Evolutionary conservation across 2,329 filamentous ascomycete species (phyloP), one percentile per base, ranked within the genome.

Genomic region (Onygenales sp.): DNA sequence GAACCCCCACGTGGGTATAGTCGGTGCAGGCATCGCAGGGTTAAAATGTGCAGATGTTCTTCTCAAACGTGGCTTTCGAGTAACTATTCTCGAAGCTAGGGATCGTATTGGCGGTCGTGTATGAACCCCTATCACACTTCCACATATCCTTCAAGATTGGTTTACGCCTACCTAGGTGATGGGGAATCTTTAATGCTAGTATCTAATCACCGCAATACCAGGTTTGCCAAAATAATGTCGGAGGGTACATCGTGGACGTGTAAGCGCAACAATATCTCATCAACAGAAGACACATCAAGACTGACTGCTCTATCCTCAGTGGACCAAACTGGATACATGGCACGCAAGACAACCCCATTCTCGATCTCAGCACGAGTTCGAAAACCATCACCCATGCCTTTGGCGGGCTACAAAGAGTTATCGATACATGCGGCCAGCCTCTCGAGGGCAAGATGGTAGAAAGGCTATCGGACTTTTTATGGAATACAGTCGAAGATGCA

Each of bases 321-420:
- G 81, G 81, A 2, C 78, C 82, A 0, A 84, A 84, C 58, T 84
- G 81, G 81, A 83, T 84, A 49, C 82, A 85, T 63, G 82, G 81
- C 13, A 79, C 78, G 1, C 70, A 78, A 2, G 68, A 78, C 42
- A 84, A 84, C 59, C 81, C 82, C 0, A 82, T 85, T 21, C 68
- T 77, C 48, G 68, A 75, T 11, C 71, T 85, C n/a, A 81, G 80
- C 11, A 69, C 74, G 55, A 64, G 73, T 53, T 81, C 80, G 1
- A 66, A 70, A 9, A 82, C 79, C 0, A 58, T 67, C 8, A 69
- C 77, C 2, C 72, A 78, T 61, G 74, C 72, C 44, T 79, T 77
- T 66, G 76, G 79, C 54, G 78, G 79, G n/a, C 66, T 69, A 7
- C 73, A 75, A 55, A 63, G 70, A 2, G 59, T 80, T 0, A 74